Conservation (phyloP, 768 basidiomycete genomes). For the Hygrophorus pudorinus region DNA sequence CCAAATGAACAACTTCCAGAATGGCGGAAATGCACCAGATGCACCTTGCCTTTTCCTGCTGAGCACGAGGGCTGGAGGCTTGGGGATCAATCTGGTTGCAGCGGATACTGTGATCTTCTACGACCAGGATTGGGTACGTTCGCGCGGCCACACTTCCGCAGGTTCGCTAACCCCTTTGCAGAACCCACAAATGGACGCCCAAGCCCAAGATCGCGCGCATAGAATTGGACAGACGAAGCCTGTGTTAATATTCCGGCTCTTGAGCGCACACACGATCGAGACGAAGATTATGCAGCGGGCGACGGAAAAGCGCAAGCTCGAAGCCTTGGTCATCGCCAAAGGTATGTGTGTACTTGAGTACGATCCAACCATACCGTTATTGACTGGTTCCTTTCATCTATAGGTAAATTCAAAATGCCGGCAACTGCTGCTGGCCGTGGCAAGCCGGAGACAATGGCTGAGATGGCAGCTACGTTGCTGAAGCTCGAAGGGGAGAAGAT, state of each 20-base stretch:
- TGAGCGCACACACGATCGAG: slow-evolving; percentile 85
- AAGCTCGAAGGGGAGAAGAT: slow-evolving; percentile 84
- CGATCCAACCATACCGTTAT: not conserved
- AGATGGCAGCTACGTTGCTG: slow-evolving; percentile 71
- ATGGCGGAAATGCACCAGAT: slow-evolving; percentile 46
- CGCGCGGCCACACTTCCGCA: not conserved
- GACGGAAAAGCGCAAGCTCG: slow-evolving; percentile 78
- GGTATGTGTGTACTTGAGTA: slow-evolving; percentile 31
- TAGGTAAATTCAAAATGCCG: slow-evolving; percentile 80
- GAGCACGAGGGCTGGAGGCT: slow-evolving; percentile 69
- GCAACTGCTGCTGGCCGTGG: slow-evolving; percentile 35
- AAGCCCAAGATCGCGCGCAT: slow-evolving; percentile 93
- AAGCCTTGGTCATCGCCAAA: slow-evolving; percentile 92
- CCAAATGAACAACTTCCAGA: slow-evolving; percentile 81
- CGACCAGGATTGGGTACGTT: slow-evolving; percentile 79
- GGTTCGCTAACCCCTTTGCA: slow-evolving; percentile 17
- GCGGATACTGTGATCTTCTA: slow-evolving; percentile 93
- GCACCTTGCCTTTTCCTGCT: slow-evolving; percentile 72
- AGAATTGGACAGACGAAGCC: slow-evolving; percentile 91
- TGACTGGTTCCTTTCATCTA: not conserved
- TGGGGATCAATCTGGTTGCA: slow-evolving; percentile 72
- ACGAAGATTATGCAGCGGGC: slow-evolving; percentile 86
- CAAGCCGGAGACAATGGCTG: slow-evolving; percentile 60
- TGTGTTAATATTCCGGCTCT: slow-evolving; percentile 81
- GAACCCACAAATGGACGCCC: slow-evolving; percentile 95